These are phyloP conservation scores for Wickerhamiella sergipiensis DNA, from an alignment of 805 yeast species.

Conservation along the genomic window DNA sequence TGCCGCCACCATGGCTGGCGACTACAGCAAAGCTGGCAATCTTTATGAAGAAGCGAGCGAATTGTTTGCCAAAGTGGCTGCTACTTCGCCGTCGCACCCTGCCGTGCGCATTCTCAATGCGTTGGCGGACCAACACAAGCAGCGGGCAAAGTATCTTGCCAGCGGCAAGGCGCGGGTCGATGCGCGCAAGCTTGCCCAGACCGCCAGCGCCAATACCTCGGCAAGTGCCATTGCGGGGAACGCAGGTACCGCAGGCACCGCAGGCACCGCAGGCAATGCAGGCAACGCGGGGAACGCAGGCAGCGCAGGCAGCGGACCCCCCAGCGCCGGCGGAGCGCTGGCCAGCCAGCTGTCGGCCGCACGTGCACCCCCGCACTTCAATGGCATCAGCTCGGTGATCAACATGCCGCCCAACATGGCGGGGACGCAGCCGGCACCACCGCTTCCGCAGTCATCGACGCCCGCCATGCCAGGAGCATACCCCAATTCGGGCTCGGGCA, in stretches of 20 bases:
- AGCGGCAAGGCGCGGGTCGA: conserved; percentile 13
- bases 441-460: not conserved
- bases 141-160: conserved; percentile 23
- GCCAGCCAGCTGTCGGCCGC: conserved; percentile 2
- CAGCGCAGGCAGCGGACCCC: too few species aligned
- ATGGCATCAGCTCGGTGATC: not conserved
- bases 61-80: conserved; percentile 21
- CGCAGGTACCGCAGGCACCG: too few species aligned
- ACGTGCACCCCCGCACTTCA: not conserved
- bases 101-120: conserved; percentile 23
- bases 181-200: conserved; percentile 3
- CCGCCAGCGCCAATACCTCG: too few species aligned
- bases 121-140: conserved; percentile 21
- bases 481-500: not conserved
- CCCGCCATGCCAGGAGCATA: not conserved
- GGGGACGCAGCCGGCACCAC: not conserved
- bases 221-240: not conserved
- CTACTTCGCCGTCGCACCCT: conserved; percentile 18
- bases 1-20: conserved; percentile 30
- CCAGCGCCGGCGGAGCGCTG: not conserved
- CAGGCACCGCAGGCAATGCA: too few species aligned
- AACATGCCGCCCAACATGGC: not conserved
- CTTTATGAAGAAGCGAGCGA: conserved; percentile 29
- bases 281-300: not conserved
- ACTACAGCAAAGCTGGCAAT: conserved; percentile 29